Evolutionary conservation across 2,329 filamentous ascomycete species (phyloP).

Genomic region (Diplodia mutila): DNA sequence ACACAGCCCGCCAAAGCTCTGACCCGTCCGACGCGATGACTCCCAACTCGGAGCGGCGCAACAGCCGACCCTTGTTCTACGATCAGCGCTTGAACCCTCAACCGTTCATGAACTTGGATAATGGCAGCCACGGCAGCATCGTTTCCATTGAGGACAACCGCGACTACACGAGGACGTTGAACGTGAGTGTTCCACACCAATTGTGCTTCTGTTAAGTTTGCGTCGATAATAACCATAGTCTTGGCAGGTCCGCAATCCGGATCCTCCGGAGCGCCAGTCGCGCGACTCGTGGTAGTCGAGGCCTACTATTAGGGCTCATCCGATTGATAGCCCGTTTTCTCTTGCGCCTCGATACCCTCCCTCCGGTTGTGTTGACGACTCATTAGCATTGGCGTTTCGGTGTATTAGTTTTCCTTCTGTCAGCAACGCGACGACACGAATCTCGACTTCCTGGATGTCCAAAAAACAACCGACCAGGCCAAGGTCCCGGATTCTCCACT

Average conservation of each 20-base stretch:
- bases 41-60: constrained; percentile 41
- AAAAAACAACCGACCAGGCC: constrained; percentile 12
- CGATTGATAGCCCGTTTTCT: constrained; percentile 20
- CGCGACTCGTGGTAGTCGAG: constrained; percentile 20
- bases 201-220: neutral
- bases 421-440: constrained; percentile 18
- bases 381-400: constrained; percentile 27
- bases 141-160: constrained; percentile 52
- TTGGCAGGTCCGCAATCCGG: constrained; percentile 39
- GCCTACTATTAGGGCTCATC: neutral
- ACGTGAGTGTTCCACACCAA: constrained; percentile 38
- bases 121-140: constrained; percentile 51
- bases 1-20: constrained; percentile 34
- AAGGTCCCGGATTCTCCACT: neutral
- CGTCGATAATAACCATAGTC: constrained; percentile 13
- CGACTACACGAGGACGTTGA: constrained; percentile 54
- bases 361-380: constrained; percentile 22
- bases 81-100: constrained; percentile 55
- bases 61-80: constrained; percentile 51
- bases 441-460: constrained; percentile 12
- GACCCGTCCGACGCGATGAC: constrained; percentile 40
- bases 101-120: constrained; percentile 52
- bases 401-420: constrained; percentile 3
- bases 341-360: constrained; percentile 23
- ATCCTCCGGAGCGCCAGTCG: constrained; percentile 29